Conservation (phyloP, 2,329 filamentous ascomycete species). For the Sporothrix globosa region DNA sequence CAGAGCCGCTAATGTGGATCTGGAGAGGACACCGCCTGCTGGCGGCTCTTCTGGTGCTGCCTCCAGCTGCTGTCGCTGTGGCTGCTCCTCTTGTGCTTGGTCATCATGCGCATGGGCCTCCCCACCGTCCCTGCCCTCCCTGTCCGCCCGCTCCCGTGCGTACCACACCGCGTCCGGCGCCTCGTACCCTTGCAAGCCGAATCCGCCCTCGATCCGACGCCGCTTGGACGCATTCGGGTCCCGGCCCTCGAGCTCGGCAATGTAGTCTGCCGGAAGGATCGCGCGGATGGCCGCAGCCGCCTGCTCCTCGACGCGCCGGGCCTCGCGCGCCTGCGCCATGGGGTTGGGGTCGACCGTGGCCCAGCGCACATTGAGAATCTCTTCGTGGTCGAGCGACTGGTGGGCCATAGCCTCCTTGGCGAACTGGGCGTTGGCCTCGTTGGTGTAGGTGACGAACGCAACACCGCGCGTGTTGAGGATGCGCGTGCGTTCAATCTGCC, state of each 20-base stretch:
- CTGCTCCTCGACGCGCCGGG: slow-evolving; percentile 86
- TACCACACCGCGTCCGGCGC: slow-evolving; percentile 94
- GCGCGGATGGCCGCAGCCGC: slow-evolving; percentile 90
- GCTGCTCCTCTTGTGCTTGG: slow-evolving; percentile 53
- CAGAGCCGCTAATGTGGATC: slow-evolving; percentile 78
- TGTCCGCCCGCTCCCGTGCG: slow-evolving; percentile 66
- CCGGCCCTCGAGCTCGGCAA: slow-evolving; percentile 90
- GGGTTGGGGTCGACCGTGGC: slow-evolving; percentile 96
- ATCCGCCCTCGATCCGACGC: slow-evolving; percentile 84
- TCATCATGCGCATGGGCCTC: too few relatives aligned
- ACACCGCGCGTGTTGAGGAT: slow-evolving; percentile 89
- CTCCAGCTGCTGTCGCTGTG: slow-evolving; percentile 47
- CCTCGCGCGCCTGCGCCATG: slow-evolving; percentile 89
- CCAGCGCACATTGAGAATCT: slow-evolving; percentile 95
- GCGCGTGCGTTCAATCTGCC: slow-evolving; percentile 82
- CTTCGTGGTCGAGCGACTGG: slow-evolving; percentile 85
- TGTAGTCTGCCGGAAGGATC: slow-evolving; percentile 84
- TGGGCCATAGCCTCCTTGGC: slow-evolving; percentile 96
- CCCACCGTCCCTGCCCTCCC: slow-evolving; percentile 50
- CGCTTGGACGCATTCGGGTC: slow-evolving; percentile 86
- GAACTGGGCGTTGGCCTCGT: slow-evolving; percentile 87
- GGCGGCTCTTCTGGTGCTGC: slow-evolving; percentile 37
- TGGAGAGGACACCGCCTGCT: slow-evolving; percentile 70
- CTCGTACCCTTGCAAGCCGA: slow-evolving; percentile 88
- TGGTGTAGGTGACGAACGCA: slow-evolving; percentile 91